Base-by-base conservation (phyloP, 306 rosid species). In the Alnus rubra region DNA sequence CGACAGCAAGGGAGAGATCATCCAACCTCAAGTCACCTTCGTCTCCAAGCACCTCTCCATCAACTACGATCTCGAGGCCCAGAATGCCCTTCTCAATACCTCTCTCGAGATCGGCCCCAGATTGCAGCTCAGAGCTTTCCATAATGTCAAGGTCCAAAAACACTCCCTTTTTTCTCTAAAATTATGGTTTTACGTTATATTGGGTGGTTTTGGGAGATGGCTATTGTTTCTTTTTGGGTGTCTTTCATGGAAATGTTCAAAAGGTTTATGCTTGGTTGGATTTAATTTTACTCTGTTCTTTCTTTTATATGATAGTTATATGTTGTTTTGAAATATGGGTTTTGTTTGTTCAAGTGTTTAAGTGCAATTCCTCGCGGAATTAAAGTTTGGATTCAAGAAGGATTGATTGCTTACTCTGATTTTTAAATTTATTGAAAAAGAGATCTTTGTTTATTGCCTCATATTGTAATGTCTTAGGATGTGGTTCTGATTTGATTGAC, bases 131-230 rank as follows among this genome's bases (percentile, higher is more conserved):
- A 73, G 73, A 0, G 96, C 96, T 59, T 47, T 83, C 48, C 99
- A 93, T 74, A 94, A 93, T 83, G 77, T 95, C 92, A 90, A 93
- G 92, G 96, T 91, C 70, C 52, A 28, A 59, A 59, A 28, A 10
- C 37, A 9, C 35, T 37, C 48, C 33, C 51, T 18, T n/a, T 37
- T 12, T 44, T 28, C 16, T 10, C 51, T 39, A 13, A 9, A 44
- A 39, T 42, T 68, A 9, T 68, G 31, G 3, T 18, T 18, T 67
- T 68, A 7, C 6, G 13, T 12, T 33, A 64, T 16, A 37, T 37
- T 35, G 23, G 19, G 71, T 64, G 71, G 48, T 15, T 64, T 33
- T 3, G 6, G 47, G 47, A 35, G n/a, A 64, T 14, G 70, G 10
- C 5, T 35, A 8, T 39, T 37, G 14, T 7, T 39, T 67, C 51